Evolutionary conservation across 1,284 basidiomycete genomes (phyloP), one percentile per base, ranked within the genome.

Genomic region (Naganishia cerealis): DNA sequence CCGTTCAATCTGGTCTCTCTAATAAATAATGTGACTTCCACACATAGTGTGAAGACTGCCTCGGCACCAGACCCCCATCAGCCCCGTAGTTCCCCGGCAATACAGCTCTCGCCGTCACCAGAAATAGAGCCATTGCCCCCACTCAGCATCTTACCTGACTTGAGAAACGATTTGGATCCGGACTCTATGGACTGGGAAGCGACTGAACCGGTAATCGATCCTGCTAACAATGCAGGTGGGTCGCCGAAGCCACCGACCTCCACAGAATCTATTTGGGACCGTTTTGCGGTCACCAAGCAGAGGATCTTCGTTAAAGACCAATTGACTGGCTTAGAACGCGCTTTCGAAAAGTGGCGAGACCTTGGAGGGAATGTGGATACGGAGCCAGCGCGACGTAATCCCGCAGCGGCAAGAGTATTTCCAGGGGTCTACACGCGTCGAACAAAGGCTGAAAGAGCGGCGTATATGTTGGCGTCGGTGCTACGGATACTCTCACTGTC

Each of bases 161-260:
- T 29, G 39, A 13, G 54, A 12, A 16, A 39, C 48, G 3, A 9
- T 26, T 2, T 24, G 16, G 42, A 66, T 48, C 42, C 53, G 21
- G 63, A 66, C 63, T 48, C 40, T 12, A 66, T 66, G 63, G 63
- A 66, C 26, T 66, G 63, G 63, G 63, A 66, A 40, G 40, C 63
- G 13, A 66, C 43, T 15, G 63, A 48, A 15, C 40, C 42, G 26
- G 3, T 3, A 26, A n/a, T 42, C 12, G 10, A 36, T 36, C n/a
- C 54, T 7, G 15, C 54, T n/a, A 33, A 2, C 9, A 12, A 21
- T 36, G 3, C 21, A 13, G 29, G n/a, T 26, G 54, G 53, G 9
- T 29, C 26, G 21, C 29, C 43, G 2, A 1, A 5, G 26, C 43
- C 21, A 58, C 5, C 48, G 9, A 53, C 18, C 12, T 53, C n/a